Evolutionary conservation across 2,329 filamentous ascomycete genomes (phyloP), one percentile per base, ranked within the genome.

Genomic region (Dactylellina leptospora): DNA sequence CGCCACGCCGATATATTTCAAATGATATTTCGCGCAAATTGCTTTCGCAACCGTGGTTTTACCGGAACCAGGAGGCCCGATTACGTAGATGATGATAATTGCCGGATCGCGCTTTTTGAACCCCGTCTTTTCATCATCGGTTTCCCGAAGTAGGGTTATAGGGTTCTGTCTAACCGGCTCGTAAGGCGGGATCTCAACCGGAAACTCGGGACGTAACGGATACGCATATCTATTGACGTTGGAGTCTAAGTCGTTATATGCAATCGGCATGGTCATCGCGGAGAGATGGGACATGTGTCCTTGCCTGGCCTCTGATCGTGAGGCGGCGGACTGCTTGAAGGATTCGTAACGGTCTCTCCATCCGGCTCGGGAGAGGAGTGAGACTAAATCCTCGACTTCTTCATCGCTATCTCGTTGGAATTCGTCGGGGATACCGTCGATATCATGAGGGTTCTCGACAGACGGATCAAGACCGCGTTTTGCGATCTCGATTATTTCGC

Each of bases 171-270:
- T 18, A 38, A 51, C 13, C 0, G 28, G 9, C 22, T 25, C n/a
- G 22, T 61, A 61, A n/a, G 45, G 54, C 20, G 63, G 63, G n/a
- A 69, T 55, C 0, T 33, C 23, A 11, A 51, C 42, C n/a, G n/a
- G n/a, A n/a, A n/a, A n/a, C 20, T 51, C 47, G 27, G 64, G 64
- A 9, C 48, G 55, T 25, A 61, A 27, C 16, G 54, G 47, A 42
- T 48, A 50, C 2, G 64, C 55, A 22, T 55, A 61, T 47, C 48
- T 53, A 20, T 44, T n/a, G 16, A 61, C 40, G 23, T 56, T 55
- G 20, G 63, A n/a, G 40, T 70, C 54, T 10, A 69, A 27, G 13
- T 69, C 63, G 63, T 60, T 60, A 33, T 60, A 69, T 9, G 56
- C 18, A 11, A 55, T 28, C 4, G 48, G 47, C 0, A 3, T 20